A percentile compares a stretch with the other conserved stretches of the same genome.
Conservation (phyloP, 352 stramenopile genomes). For the Blastocystis sp. region DNA sequence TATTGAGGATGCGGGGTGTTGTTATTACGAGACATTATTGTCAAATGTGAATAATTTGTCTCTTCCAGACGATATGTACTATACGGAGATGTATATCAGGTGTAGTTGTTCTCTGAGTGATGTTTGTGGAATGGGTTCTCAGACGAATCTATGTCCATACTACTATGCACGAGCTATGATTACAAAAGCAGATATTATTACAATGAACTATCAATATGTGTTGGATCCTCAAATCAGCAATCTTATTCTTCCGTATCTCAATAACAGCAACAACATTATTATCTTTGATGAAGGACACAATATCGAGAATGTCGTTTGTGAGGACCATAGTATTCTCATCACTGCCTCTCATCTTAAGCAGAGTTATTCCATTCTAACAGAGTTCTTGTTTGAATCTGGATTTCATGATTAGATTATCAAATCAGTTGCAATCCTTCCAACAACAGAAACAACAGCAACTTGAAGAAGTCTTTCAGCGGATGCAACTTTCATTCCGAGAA, state of each 20-base stretch:
- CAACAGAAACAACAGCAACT: not conserved
- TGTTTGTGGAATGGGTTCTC: slow-evolving; percentile 81
- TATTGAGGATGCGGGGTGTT: slow-evolving; percentile 68
- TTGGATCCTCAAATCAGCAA: slow-evolving; percentile 46
- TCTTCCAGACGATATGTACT: not conserved
- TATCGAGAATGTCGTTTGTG: slow-evolving; percentile 20
- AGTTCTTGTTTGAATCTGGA: not conserved
- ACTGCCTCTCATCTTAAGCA: not conserved
- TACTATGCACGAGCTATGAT: slow-evolving; percentile 93
- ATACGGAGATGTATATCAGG: not conserved
- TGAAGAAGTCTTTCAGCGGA: not conserved
- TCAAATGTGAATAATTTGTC: slow-evolving; percentile 39
- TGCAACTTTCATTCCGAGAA: not conserved
- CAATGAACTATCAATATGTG: slow-evolving; percentile 89
- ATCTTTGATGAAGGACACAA: slow-evolving; percentile 59
- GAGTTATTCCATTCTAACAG: not conserved
- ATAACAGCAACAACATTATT: slow-evolving; percentile 44
- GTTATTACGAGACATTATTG: slow-evolving; percentile 82
- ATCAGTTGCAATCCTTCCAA: not conserved
- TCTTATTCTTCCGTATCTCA: slow-evolving; percentile 7
- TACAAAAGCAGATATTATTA: slow-evolving; percentile 89
- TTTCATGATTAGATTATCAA: not conserved
- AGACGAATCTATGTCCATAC: slow-evolving; percentile 91
- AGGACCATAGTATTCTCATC: slow-evolving; percentile 6
- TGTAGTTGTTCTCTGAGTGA: slow-evolving; percentile 85